Conservation (phyloP, 495 filamentous ascomycete genomes). For the Hypoxylon subgilvum region DNA sequence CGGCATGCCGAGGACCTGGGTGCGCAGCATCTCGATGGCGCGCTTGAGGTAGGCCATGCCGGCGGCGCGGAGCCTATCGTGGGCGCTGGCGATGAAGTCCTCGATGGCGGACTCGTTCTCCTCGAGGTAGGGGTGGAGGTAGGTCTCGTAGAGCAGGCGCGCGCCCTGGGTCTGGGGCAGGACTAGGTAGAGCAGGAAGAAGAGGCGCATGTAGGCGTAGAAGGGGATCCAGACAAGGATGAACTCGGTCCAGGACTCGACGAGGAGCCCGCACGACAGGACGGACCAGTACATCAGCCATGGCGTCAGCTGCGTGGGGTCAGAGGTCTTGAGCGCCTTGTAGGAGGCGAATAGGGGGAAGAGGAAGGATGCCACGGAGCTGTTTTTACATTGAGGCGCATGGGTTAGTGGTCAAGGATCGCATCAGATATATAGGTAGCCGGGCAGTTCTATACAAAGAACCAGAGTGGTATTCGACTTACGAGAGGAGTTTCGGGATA, state of each 20-base stretch:
- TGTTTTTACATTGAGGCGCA: conserved; percentile 42
- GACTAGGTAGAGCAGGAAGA: conserved; percentile 91
- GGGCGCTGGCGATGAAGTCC: conserved; percentile 78
- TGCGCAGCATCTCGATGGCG: conserved; percentile 74
- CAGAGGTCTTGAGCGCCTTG: conserved; percentile 92
- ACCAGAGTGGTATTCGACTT: conserved; percentile 46
- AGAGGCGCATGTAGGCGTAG: conserved; percentile 89
- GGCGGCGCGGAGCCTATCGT: conserved; percentile 78
- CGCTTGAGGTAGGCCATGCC: conserved; percentile 83
- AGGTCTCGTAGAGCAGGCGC: conserved; percentile 77
- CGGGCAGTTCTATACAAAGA: conserved; percentile 10
- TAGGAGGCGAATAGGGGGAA: conserved; percentile 97
- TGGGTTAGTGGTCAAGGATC: conserved; percentile 4
- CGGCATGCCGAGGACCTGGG: conserved; percentile 72
- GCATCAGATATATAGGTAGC: background rate
- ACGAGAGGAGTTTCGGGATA: conserved; percentile 80
- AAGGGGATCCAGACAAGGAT: conserved; percentile 91
- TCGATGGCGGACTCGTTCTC: conserved; percentile 92
- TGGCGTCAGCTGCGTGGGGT: conserved; percentile 90
- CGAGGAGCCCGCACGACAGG: conserved; percentile 76
- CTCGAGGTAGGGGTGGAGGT: conserved; percentile 86
- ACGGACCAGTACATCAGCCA: conserved; percentile 99
- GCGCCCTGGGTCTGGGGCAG: conserved; percentile 96
- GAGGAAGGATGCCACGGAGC: conserved; percentile 86
- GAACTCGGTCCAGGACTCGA: conserved; percentile 87